phyloP scores from a whole-genome alignment of 495 filamentous ascomycete genomes.

The Corynascus novoguineensis region DNA sequence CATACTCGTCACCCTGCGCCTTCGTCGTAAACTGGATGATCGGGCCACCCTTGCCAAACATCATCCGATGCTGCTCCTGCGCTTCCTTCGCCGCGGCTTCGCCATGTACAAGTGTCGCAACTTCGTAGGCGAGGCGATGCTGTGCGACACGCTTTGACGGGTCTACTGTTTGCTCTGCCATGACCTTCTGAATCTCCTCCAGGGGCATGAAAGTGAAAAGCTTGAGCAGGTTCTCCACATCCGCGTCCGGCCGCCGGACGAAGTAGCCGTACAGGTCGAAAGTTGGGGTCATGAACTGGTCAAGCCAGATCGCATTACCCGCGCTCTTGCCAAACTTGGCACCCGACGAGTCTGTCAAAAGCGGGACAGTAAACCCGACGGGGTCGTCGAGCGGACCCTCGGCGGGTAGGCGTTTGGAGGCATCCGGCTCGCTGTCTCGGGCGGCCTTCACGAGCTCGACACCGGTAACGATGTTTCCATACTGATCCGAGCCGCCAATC shows the following conservation, averaged over 20 bases:
- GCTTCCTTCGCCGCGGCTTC: slow-evolving; percentile 50
- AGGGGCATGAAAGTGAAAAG: slow-evolving; percentile 86
- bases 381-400: slow-evolving; percentile 47
- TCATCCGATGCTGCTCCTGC: slow-evolving; percentile 51
- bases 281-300: slow-evolving; percentile 66
- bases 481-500: slow-evolving; percentile 94
- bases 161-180: slow-evolving; percentile 59
- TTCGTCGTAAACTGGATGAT: neutral
- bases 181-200: slow-evolving; percentile 54
- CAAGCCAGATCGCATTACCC: slow-evolving; percentile 92
- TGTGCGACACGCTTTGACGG: slow-evolving; percentile 72
- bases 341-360: slow-evolving; percentile 78
- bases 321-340: slow-evolving; percentile 94
- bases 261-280: slow-evolving; percentile 91
- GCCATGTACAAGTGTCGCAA: slow-evolving; percentile 75
- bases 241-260: slow-evolving; percentile 71
- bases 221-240: slow-evolving; percentile 73
- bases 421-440: slow-evolving; percentile 49
- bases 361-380: slow-evolving; percentile 81
- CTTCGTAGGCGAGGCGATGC: slow-evolving; percentile 71
- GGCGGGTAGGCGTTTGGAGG: slow-evolving; percentile 17
- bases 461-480: slow-evolving; percentile 89
- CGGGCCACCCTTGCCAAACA: slow-evolving; percentile 40
- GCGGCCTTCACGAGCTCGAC: slow-evolving; percentile 76
- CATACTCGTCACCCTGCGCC: neutral